phyloP scores from a whole-genome alignment of 139 green algal species.

The Penium margaritaceum region DNA sequence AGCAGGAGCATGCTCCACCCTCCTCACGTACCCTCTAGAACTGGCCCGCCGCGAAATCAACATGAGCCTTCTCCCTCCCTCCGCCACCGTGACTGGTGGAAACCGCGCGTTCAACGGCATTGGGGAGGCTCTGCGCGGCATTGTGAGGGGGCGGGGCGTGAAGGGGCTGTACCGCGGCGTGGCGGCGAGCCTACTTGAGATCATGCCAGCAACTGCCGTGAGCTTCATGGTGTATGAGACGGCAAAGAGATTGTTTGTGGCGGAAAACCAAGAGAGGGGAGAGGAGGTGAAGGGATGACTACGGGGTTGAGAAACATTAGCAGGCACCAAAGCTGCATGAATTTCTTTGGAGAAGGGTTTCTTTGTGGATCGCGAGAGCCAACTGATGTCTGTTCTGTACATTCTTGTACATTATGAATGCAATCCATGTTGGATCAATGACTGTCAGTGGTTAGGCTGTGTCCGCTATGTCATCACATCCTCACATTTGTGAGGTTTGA shows the following conservation, averaged over 20 bases:
- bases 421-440: no score
- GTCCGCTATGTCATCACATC: no score
- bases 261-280: background rate
- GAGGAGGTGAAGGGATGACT: background rate
- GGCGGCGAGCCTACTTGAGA: conserved; percentile 44
- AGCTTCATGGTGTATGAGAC: conserved; percentile 93
- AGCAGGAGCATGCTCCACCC: background rate
- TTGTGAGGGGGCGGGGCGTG: conserved; percentile 66
- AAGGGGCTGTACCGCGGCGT: conserved; percentile 73
- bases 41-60: background rate
- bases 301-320: no score
- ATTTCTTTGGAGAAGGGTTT: no score
- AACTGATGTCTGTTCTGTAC: no score
- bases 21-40: conserved; percentile 3
- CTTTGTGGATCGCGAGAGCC: no score
- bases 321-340: no score
- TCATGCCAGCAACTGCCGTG: conserved; percentile 79
- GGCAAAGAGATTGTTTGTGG: conserved; percentile 55
- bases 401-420: no score
- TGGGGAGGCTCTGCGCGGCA: background rate
- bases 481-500: no score
- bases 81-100: background rate
- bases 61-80: background rate
- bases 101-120: background rate
- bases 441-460: no score